Conservation (phyloP, 176 grass and related monocot genomes). For the Hordeum marinum region DNA sequence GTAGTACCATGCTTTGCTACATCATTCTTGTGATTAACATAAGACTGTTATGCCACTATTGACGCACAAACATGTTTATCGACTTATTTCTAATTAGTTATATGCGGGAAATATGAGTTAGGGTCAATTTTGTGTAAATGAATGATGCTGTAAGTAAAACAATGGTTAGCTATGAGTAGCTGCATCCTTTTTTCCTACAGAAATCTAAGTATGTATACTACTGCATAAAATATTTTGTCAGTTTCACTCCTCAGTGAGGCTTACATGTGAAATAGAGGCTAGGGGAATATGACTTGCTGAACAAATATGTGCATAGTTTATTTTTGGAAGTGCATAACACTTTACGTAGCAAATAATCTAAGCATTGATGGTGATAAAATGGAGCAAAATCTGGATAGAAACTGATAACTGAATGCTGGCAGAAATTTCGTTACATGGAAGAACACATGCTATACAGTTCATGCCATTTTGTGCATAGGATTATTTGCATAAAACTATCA, state of each 20-base stretch:
- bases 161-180: neutral
- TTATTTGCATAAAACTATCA: neutral
- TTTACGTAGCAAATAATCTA: neutral
- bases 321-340: neutral
- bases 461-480: neutral
- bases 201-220: neutral
- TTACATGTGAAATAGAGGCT: constrained; percentile 3
- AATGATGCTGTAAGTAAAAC: neutral
- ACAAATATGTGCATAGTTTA: constrained; percentile 9
- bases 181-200: neutral
- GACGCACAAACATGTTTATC: neutral
- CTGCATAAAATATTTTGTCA: constrained; percentile 4
- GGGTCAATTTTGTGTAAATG: too few relatives aligned
- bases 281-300: neutral
- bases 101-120: neutral
- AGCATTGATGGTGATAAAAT: neutral
- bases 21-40: neutral
- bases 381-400: constrained; percentile 3
- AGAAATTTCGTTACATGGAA: constrained; percentile 2
- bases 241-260: neutral
- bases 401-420: neutral
- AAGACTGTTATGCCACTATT: neutral
- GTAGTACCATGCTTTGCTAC: neutral
- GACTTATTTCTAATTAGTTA: neutral
- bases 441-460: neutral